These are phyloP conservation scores for Carallia brachiata DNA, from an alignment of 345 rosid genomes.

Conservation along the genomic window DNA sequence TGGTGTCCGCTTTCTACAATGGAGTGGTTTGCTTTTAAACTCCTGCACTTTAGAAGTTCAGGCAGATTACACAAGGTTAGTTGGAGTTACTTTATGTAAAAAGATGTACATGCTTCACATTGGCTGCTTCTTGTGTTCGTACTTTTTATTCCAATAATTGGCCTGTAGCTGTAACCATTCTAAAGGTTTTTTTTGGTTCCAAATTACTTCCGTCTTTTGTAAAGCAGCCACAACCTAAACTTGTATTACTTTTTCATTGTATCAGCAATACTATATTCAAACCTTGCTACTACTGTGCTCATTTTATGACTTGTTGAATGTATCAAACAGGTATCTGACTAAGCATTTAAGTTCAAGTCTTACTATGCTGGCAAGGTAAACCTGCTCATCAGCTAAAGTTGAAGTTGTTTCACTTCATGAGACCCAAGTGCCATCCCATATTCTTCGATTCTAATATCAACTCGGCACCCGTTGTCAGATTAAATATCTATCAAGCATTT, in stretches of 20 bases:
- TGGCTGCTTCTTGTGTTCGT: not conserved
- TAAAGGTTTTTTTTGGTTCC: not conserved
- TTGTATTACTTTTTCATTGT: not conserved
- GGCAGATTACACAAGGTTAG: slow-evolving; percentile 74
- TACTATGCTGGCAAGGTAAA: slow-evolving; percentile 54
- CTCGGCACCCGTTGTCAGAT: slow-evolving; percentile 56
- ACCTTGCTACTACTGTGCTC: not conserved
- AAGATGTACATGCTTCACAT: not conserved
- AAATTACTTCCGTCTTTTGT: not conserved
- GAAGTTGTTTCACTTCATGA: slow-evolving; percentile 52
- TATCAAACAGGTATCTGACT: slow-evolving; percentile 57
- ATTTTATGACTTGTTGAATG: not conserved
- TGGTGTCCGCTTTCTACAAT: slow-evolving; percentile 54
- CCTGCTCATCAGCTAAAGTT: slow-evolving; percentile 41
- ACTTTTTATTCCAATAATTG: not conserved
- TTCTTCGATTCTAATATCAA: slow-evolving; percentile 79
- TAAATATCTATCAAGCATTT: slow-evolving; percentile 80
- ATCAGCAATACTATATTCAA: not conserved
- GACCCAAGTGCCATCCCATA: slow-evolving; percentile 76
- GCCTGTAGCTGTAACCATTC: not conserved
- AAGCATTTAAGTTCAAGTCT: slow-evolving; percentile 62
- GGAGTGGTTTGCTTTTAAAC: slow-evolving; percentile 87
- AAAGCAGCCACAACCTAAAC: not conserved
- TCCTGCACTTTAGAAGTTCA: slow-evolving; percentile 68
- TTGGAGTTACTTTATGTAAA: slow-evolving; percentile 1